Base-by-base conservation (phyloP, 805 yeast genomes). In the Priceomyces fermenticarens region DNA sequence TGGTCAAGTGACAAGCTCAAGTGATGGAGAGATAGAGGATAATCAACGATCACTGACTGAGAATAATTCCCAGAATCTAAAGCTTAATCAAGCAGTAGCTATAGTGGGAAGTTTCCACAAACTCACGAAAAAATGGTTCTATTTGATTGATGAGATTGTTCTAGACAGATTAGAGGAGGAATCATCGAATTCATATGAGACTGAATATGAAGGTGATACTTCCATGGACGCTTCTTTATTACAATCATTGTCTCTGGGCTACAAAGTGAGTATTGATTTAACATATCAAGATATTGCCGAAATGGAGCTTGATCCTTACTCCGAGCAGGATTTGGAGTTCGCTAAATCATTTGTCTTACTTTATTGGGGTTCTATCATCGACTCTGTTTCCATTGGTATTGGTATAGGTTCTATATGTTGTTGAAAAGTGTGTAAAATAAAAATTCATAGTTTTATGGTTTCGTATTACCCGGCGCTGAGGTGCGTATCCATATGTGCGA, bases 1-100 rank as follows among this genome's bases (percentile, higher is more conserved):
- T 1, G 95, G 93, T 7, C 85, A 81, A 44, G 56, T 52, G 4
- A 46, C 42, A 32, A 41, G 44, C 14, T 45, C 54, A 14, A 30
- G 30, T 27, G 37, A 32, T 15, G 15, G 35, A 14, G 37, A 34
- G 9, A 42, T 31, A 16, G 48, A 41, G 26, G 41, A 42, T 3
- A 27, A 30, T 11, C 39, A 31, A 14, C 30, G 32, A 3, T 26
- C 43, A 10, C 16, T 14, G 30, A 15, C 36, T 13, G 13, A 32
- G 8, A 36, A 39, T 20, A 28, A 33, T 34, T 46, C 34, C 28
- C 39, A 30, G 12, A 36, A 29, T 8, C 23, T 33, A 7, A 46
- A 41, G 15, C 36, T 52, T 6, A 16, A 51, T 14, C 51, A 43
- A 31, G 40, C 44, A 17, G 49, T 67, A 10, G 53, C 55, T 20